Evolutionary conservation across 2,329 filamentous ascomycete species (phyloP).

Genomic region (Phaeosphaeria sp.): DNA sequence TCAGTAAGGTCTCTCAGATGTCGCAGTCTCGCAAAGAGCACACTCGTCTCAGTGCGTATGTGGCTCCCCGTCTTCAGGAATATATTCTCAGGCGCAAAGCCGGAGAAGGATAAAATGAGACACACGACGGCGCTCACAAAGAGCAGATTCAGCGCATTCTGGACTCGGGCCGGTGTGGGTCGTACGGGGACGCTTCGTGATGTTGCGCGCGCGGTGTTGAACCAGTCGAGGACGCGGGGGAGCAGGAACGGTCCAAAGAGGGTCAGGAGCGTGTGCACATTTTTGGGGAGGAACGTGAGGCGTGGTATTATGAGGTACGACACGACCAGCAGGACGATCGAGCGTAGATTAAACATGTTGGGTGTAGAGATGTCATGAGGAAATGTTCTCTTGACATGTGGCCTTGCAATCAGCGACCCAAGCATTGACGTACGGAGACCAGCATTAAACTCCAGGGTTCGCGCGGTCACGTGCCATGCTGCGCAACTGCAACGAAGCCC

Average conservation of each 20-base stretch:
- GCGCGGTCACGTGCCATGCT: background rate
- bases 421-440: background rate
- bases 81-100: slow-evolving; percentile 78
- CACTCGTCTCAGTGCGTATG: slow-evolving; percentile 82
- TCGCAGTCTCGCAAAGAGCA: slow-evolving; percentile 79
- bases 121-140: slow-evolving; percentile 60
- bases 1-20: slow-evolving; percentile 65
- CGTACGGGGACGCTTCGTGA: slow-evolving; percentile 58
- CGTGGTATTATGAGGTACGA: slow-evolving; percentile 47
- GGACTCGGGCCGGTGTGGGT: slow-evolving; percentile 61
- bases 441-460: background rate
- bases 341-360: slow-evolving; percentile 44
- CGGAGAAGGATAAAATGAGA: slow-evolving; percentile 69
- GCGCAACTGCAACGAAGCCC: too few species aligned
- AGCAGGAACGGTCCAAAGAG: slow-evolving; percentile 74
- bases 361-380: slow-evolving; percentile 8
- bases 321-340: slow-evolving; percentile 38
- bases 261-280: slow-evolving; percentile 50
- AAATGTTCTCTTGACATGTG: slow-evolving; percentile 15
- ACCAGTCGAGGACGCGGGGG: slow-evolving; percentile 69
- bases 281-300: slow-evolving; percentile 45
- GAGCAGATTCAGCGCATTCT: slow-evolving; percentile 68
- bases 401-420: slow-evolving; percentile 3
- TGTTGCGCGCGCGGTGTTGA: slow-evolving; percentile 61
- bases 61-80: slow-evolving; percentile 80